Evolutionary conservation across 176 grass and related monocot genomes (phyloP).

Genomic region (Areca catechu): DNA sequence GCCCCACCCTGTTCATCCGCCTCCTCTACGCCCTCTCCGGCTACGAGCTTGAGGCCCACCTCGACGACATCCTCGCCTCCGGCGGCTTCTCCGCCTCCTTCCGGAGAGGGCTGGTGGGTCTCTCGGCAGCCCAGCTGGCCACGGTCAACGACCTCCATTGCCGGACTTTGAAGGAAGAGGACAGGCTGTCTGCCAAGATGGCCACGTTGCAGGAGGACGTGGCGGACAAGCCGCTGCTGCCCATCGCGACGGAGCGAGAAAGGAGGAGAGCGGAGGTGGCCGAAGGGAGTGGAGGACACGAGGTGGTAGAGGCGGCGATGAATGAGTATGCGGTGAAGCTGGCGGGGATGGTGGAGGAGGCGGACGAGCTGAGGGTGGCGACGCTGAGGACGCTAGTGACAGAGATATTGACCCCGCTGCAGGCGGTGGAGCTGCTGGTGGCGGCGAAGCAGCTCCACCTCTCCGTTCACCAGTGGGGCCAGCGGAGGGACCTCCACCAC

Average conservation of each 20-base stretch:
- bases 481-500: neutral
- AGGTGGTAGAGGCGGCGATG: neutral
- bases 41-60: conserved; percentile 37
- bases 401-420: conserved; percentile 5
- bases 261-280: too few relatives aligned
- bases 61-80: neutral
- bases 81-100: neutral
- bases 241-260: neutral
- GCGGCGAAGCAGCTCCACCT: conserved; percentile 13
- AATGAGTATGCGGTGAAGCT: neutral
- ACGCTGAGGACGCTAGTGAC: neutral
- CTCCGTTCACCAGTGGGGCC: neutral
- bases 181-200: neutral
- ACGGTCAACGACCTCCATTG: conserved; percentile 3
- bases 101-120: neutral
- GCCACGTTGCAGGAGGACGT: conserved; percentile 8
- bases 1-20: conserved; percentile 49
- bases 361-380: neutral
- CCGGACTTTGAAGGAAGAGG: neutral
- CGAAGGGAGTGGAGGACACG: too few relatives aligned
- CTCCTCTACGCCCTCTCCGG: conserved; percentile 57
- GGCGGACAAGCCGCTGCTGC: conserved; percentile 6
- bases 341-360: neutral
- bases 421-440: conserved; percentile 12
- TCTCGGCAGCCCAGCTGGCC: neutral